Conservation (phyloP, 495 filamentous ascomycete genomes). For the Darksidea phi region DNA sequence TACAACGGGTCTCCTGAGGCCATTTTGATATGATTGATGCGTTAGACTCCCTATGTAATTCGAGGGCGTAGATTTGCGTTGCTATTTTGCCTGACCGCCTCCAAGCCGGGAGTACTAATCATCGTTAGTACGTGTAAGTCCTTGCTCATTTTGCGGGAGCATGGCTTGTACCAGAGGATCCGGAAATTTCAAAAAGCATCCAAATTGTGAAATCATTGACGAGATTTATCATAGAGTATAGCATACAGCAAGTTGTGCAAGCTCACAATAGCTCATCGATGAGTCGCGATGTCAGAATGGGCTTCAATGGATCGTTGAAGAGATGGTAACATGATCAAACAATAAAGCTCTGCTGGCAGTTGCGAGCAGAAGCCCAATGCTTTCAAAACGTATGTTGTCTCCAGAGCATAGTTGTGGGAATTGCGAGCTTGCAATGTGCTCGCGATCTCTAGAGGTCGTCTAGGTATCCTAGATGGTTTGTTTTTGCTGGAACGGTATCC, state of each 20-base stretch:
- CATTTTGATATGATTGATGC: constrained; percentile 9
- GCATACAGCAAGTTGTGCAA: constrained; percentile 17
- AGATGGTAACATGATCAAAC: neutral
- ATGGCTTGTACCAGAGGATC: constrained; percentile 13
- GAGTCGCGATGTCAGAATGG: neutral
- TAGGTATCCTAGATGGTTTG: no score
- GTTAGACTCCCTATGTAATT: constrained; percentile 21
- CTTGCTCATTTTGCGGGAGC: no score
- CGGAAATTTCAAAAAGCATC: constrained; percentile 24
- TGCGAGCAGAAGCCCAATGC: constrained; percentile 10
- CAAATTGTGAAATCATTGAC: constrained; percentile 26
- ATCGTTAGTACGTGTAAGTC: no score
- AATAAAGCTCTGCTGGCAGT: constrained; percentile 6
- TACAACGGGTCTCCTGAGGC: constrained; percentile 13
- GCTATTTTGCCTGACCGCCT: constrained; percentile 21
- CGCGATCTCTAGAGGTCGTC: constrained; percentile 14
- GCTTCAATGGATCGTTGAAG: neutral
- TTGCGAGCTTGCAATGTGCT: neutral
- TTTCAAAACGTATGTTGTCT: constrained; percentile 24
- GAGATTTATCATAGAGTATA: constrained; percentile 10
- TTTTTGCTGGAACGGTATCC: no score
- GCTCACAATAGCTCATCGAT: constrained; percentile 20
- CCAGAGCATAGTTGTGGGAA: constrained; percentile 22
- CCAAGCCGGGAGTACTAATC: constrained; percentile 18
- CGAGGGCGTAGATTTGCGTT: constrained; percentile 26